A percentile compares a stretch with the other conserved stretches of the same genome.
These are phyloP conservation scores for Penicillium sp. DNA, from an alignment of 2,329 filamentous ascomycete species.

Conservation along the genomic window DNA sequence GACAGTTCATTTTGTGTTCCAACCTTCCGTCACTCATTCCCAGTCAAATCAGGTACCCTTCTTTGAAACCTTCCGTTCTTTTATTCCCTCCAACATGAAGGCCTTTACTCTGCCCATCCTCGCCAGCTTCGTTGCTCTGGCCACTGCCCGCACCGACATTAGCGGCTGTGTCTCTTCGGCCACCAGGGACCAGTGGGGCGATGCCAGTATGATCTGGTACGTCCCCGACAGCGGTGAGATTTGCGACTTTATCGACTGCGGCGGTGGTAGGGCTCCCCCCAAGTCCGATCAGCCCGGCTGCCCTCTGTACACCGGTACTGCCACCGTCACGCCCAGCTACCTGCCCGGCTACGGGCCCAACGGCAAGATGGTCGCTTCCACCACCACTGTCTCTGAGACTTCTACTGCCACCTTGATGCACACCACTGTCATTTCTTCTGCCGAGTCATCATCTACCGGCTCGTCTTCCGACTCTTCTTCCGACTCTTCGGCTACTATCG, in stretches of 20 bases:
- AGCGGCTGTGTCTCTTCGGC: conserved; percentile 25
- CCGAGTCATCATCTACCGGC: too few species aligned
- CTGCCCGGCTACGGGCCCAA: conserved; percentile 23
- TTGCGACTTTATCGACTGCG: conserved; percentile 64
- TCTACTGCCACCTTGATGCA: conserved; percentile 3
- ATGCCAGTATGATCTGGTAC: conserved; percentile 49
- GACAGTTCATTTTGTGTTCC: not conserved
- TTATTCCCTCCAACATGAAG: conserved; percentile 19
- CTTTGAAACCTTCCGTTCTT: conserved; percentile 4
- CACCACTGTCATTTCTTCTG: conserved; percentile 1
- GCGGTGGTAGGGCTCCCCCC: conserved; percentile 63
- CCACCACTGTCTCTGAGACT: conserved; percentile 10
- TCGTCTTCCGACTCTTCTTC: not conserved
- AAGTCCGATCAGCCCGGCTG: conserved; percentile 65
- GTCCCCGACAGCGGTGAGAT: conserved; percentile 63
- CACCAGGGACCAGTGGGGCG: conserved; percentile 25
- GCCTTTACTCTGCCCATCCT: conserved; percentile 15
- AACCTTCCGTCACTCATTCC: not conserved
- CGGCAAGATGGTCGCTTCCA: conserved; percentile 17
- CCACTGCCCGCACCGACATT: conserved; percentile 25
- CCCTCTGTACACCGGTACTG: conserved; percentile 26
- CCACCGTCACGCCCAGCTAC: conserved; percentile 22
- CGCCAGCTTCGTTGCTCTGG: conserved; percentile 16
- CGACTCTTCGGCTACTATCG: not conserved
- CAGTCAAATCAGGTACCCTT: not conserved